Evolutionary conservation across 108 stramenopile genomes (phyloP), one percentile per base, ranked within the genome.

Genomic region (Cyclotella sp.): DNA sequence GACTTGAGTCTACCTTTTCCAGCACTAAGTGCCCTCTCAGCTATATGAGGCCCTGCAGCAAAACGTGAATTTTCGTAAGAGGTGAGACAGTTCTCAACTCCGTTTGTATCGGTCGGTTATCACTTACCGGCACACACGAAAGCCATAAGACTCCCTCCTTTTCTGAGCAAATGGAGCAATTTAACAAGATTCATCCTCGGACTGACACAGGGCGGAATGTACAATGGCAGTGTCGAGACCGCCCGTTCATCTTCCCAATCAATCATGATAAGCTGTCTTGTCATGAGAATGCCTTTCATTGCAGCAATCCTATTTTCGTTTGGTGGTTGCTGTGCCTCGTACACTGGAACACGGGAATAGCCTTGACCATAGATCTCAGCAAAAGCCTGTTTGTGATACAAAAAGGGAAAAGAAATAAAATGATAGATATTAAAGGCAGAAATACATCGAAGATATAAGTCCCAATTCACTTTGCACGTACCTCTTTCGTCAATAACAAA

Each of bases 321-420:
- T 15, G 53, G 61, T 14, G 70, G 45, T 24, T 62, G 14, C 10
- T 81, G 61, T 26, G 68, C 72, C 75, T 73, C 69, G 68, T 89
- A 91, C 26, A 91, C 88, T 9, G 90, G 90, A 0, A 91, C 81
- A 27, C 90, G 73, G 26, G 79, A 81, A 63, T 79, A 89, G 5
- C 91, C 91, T 45, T 85, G 42, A 3, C 72, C 68, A 60, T 83
- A 92, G 53, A 92, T 92, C 45, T 75, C 77, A n/a, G 86, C 79
- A 34, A 92, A 69, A 0, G 27, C 30, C 49, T 68, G 67, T 26
- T 11, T 1, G 13, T 45, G 44, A 64, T 42, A 65, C n/a, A 15
- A 40, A 10, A 46, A 24, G 46, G 3, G 43, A 26, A 24, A 12
- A 6, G 12, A 0, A 41, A 15, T 15, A 1, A 24, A 41, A 34